Base-by-base conservation (phyloP, 1,284 basidiomycete genomes). In the Cutaneotrichosporon curvatum region DNA sequence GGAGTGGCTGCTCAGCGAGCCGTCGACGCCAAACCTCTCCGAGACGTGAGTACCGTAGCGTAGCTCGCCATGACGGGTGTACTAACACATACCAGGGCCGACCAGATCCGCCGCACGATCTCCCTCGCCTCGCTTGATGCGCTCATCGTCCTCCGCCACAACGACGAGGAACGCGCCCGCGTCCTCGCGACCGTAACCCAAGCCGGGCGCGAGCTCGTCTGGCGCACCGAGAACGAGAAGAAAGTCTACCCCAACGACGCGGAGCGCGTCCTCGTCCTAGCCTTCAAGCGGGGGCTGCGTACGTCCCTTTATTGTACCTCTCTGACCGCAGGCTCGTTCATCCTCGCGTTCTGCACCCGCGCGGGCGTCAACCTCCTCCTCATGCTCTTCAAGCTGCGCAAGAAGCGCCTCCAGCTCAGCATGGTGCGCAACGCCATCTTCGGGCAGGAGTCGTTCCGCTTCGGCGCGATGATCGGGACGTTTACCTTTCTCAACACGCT, bases 401-500 rank as follows among this genome's bases (percentile, higher is more conserved):
- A 82, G 4, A 55, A 31, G 44, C 62, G 75, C 53, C 61, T 75
- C 45, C 78, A 81, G 8, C 68, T 84, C 12, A 67, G 77, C 4
- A 62, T 87, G 21, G 75, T 92, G 37, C 78, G 82, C 2, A 81
- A 79, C 68, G 87, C 87, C 0, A 72, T 92, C 32, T 83, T 92
- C 57, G 88, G 87, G 0, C 58, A 74, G 37, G 88, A 91, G 60
- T 82, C 85, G 0, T 77, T 83, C 60, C 77, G 89, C 23, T 90
- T 91, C 52, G 85, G 83, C 7, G 80, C 81, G 0, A 91, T 90
- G 86, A 74, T 94, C 25, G 87, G 48, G 11, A 45, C 83, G 0
- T 90, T 89, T 59, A 84, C 85, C 7, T 78, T 82, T 12, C 60
- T 88, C 15, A 87, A 92, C 74, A 91, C 87, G 57, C 78, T 84